Evolutionary conservation across 2,329 filamentous ascomycete genomes (phyloP), one percentile per base, ranked within the genome.

Genomic region (Colletotrichum sp.): DNA sequence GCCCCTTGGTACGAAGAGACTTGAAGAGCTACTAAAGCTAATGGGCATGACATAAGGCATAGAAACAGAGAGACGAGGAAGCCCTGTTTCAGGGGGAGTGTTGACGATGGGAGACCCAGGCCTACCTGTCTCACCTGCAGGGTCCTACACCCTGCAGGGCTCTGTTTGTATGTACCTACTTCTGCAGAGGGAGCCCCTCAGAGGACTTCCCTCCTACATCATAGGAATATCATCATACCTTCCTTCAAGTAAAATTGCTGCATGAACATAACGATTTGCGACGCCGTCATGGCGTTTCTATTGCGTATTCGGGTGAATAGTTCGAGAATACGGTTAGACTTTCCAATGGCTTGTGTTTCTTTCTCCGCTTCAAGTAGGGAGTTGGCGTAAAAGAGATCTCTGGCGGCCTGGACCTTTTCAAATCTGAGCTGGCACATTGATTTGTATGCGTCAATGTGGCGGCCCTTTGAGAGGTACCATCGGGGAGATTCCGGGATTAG

Each of bases 191-290:
- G 26, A 26, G 26, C 26, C 26, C 26, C 26, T 26, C 6, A 26
- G 26, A 26, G 26, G 26, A 26, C 26, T 26, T 26, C 26, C 26
- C 26, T 26, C 26, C 26, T 26, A 26, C 26, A 26, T 26, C 26
- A 26, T 26, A 26, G 26, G 26, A 26, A 26, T 26, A 26, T 26
- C 26, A 26, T 26, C 26, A 26, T 26, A 26, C 26, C 26, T 26
- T 26, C 26, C 26, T 26, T 26, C 26, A 26, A 26, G 26, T 26
- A 77, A 9, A 77, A 67, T 39, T 93, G 92, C 79, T 94, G 92
- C 88, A 92, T 90, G 77, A 93, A 93, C 92, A 93, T 93, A 75
- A 93, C 90, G 57, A 93, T 88, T 79, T 92, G 87, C 1, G 90
- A 91, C 3, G 91, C 92, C 18, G 92, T 79, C 84, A 91, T 87